These are phyloP conservation scores for Boletus patriciae DNA, from an alignment of 768 basidiomycete genomes.

Conservation along the genomic window DNA sequence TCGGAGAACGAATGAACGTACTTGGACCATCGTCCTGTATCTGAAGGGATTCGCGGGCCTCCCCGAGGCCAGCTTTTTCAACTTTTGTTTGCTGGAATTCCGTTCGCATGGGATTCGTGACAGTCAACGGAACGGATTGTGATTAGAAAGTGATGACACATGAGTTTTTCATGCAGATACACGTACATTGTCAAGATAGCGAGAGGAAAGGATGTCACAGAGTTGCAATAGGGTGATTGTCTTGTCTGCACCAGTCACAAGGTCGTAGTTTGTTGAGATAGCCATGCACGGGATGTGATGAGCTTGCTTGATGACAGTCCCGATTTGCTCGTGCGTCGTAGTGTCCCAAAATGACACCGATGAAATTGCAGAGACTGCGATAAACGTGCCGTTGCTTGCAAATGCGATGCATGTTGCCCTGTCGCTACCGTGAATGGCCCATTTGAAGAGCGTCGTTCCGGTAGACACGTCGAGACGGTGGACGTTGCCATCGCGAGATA, in stretches of 20 bases:
- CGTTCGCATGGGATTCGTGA: background rate
- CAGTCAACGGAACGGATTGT: too few relatives aligned
- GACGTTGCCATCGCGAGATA: background rate
- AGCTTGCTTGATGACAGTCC: background rate
- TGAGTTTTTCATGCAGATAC: background rate
- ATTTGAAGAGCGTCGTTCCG: background rate
- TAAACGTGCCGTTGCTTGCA: background rate
- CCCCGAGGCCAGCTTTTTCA: too few relatives aligned
- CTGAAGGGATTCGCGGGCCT: too few relatives aligned
- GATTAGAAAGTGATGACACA: too few relatives aligned
- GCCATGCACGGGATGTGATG: background rate
- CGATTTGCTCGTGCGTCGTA: background rate
- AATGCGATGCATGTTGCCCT: background rate
- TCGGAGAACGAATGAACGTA: background rate
- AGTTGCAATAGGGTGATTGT: background rate
- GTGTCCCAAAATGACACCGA: slow-evolving; percentile 10
- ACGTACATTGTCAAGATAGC: background rate
- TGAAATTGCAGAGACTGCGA: background rate
- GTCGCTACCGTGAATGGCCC: background rate
- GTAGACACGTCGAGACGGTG: background rate
- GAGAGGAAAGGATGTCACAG: background rate
- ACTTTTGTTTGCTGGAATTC: too few relatives aligned
- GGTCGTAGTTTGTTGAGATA: background rate
- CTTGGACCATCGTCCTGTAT: background rate
- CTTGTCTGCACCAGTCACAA: background rate